Conservation (phyloP, 2,329 filamentous ascomycete species). For the Fusarium solani-melongenae region DNA sequence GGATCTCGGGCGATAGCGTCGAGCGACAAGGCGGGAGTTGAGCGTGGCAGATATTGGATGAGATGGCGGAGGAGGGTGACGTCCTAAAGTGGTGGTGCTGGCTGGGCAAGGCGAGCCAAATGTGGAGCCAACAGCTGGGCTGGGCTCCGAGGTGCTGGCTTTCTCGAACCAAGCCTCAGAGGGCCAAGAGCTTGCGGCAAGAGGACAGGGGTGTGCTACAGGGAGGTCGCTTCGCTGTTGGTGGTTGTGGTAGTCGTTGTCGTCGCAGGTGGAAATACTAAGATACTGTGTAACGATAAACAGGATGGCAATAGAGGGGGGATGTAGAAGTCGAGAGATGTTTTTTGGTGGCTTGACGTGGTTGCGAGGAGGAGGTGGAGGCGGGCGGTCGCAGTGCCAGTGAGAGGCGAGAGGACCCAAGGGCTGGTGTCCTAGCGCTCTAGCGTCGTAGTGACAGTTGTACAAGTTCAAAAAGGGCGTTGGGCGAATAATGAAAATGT, state of each 20-base stretch:
- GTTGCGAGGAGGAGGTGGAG: conserved; percentile 35
- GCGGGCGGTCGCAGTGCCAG: conserved; percentile 14
- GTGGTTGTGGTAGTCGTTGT: neutral
- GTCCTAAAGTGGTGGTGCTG: conserved; percentile 25
- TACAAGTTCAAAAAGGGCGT: conserved; percentile 10
- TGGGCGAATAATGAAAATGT: neutral
- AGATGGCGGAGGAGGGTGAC: conserved; percentile 33
- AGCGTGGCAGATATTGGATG: conserved; percentile 11
- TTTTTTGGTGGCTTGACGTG: conserved; percentile 37
- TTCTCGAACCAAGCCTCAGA: conserved; percentile 26
- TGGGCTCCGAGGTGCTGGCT: conserved; percentile 13
- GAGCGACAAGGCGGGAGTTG: conserved; percentile 6
- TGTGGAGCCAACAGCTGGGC: conserved; percentile 33
- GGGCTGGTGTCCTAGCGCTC: conserved; percentile 11
- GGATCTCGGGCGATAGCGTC: conserved; percentile 6
- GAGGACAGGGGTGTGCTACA: conserved; percentile 1
- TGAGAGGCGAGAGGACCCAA: conserved; percentile 5
- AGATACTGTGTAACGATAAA: conserved; percentile 29
- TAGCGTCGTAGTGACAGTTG: conserved; percentile 32
- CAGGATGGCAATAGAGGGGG: conserved; percentile 8
- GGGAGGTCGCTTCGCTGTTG: conserved; percentile 6
- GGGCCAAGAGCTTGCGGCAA: conserved; percentile 1
- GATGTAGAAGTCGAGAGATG: conserved; percentile 18
- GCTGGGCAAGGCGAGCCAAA: conserved; percentile 23
- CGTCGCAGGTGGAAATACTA: conserved; percentile 18